Conservation (phyloP, 305 asterid genomes). For the Fraxinus angustifolia region DNA sequence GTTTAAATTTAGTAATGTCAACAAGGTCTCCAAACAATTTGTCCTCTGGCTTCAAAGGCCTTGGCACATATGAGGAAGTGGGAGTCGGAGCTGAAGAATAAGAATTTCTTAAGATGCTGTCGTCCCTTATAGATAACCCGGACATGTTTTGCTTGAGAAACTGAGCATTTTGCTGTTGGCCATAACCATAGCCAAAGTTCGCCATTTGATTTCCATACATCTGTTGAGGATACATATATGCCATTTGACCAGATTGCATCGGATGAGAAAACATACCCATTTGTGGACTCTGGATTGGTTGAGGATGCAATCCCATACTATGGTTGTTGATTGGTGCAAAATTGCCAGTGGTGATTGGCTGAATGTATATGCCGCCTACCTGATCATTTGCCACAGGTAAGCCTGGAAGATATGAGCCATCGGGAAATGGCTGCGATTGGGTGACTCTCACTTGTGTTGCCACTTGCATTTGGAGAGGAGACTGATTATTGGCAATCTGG, state of each 20-base stretch:
- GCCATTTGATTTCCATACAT: not conserved
- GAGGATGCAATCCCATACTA: slow-evolving; percentile 30
- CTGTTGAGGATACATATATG: not conserved
- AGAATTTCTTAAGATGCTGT: slow-evolving; percentile 40
- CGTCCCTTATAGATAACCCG: slow-evolving; percentile 71
- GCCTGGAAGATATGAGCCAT: slow-evolving; percentile 38
- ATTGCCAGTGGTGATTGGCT: slow-evolving; percentile 34
- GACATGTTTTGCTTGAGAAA: slow-evolving; percentile 64
- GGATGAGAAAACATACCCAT: slow-evolving; percentile 33
- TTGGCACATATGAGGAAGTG: slow-evolving; percentile 48
- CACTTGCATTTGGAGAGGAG: slow-evolving; percentile 43
- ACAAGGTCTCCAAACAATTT: slow-evolving; percentile 95
- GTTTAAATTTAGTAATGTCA: slow-evolving; percentile 78
- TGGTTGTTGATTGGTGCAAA: slow-evolving; percentile 23
- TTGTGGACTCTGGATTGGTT: slow-evolving; percentile 26
- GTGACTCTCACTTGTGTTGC: slow-evolving; percentile 30
- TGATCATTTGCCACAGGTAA: slow-evolving; percentile 41
- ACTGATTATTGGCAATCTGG: slow-evolving; percentile 36
- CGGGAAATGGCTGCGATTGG: slow-evolving; percentile 36
- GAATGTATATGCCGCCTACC: slow-evolving; percentile 38
- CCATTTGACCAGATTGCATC: slow-evolving; percentile 2
- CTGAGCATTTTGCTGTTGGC: slow-evolving; percentile 63
- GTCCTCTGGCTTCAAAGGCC: slow-evolving; percentile 77
- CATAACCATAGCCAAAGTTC: slow-evolving; percentile 39
- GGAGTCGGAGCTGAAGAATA: slow-evolving; percentile 35